Evolutionary conservation across 768 basidiomycete genomes (phyloP).

Genomic region (Boletales sp.): DNA sequence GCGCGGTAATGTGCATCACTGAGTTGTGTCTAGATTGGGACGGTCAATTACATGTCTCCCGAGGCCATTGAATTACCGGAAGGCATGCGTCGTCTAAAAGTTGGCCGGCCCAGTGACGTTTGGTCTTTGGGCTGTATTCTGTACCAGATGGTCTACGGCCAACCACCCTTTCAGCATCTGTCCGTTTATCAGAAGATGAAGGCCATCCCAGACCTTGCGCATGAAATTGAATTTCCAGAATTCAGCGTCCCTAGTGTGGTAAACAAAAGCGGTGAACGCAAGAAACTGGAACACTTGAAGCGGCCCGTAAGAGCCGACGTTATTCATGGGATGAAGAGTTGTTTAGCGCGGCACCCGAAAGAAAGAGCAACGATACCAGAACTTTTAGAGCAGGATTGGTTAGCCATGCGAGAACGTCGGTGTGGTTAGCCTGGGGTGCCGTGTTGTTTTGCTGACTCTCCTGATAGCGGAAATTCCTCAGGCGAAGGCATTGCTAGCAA

Average conservation of each 20-base stretch:
- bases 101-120: conserved; percentile 93
- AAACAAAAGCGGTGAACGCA: conserved; percentile 32
- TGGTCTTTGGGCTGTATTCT: conserved; percentile 98
- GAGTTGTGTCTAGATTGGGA: conserved; percentile 66
- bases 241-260: conserved; percentile 47
- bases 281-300: conserved; percentile 66
- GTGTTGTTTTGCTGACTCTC: neutral
- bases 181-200: conserved; percentile 88
- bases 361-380: conserved; percentile 85
- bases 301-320: conserved; percentile 69
- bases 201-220: conserved; percentile 77
- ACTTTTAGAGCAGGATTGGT: conserved; percentile 77
- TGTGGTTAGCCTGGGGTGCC: neutral
- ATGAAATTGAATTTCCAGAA: conserved; percentile 82
- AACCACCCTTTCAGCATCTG: conserved; percentile 86
- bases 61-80: conserved; percentile 91
- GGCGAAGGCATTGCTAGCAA: conserved; percentile 34
- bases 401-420: conserved; percentile 48
- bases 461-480: conserved; percentile 24
- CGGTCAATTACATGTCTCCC: conserved; percentile 98
- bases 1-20: neutral
- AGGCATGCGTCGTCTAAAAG: conserved; percentile 86
- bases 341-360: conserved; percentile 76
- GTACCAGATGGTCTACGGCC: conserved; percentile 98
- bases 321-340: conserved; percentile 80